Conservation (phyloP, 805 yeast genomes). For the Candida argentea region DNA sequence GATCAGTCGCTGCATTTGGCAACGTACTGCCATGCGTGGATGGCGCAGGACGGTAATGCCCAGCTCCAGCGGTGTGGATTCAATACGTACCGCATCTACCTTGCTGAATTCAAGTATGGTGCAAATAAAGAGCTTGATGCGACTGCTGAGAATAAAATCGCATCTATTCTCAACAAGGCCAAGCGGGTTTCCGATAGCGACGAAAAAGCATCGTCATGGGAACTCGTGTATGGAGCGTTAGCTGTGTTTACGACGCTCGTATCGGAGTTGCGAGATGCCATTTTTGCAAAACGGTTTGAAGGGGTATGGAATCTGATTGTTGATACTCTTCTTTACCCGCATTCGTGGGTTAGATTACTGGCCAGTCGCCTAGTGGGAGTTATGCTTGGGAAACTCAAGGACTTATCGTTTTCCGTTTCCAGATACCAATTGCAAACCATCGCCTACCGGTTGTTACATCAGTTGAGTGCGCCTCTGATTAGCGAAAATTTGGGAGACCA, state of each 20-base stretch:
- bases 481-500: slow-evolving; percentile 54
- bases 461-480: slow-evolving; percentile 70
- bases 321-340: slow-evolving; percentile 66
- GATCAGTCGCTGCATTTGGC: slow-evolving; percentile 27
- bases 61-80: slow-evolving; percentile 65
- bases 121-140: slow-evolving; percentile 29
- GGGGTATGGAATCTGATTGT: slow-evolving; percentile 42
- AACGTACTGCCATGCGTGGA: slow-evolving; percentile 49
- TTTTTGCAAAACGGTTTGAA: slow-evolving; percentile 20
- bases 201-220: slow-evolving; percentile 56
- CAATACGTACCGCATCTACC: slow-evolving; percentile 53
- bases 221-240: slow-evolving; percentile 59
- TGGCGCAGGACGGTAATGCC: slow-evolving; percentile 34
- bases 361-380: slow-evolving; percentile 51
- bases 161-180: slow-evolving; percentile 15
- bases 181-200: slow-evolving; percentile 27
- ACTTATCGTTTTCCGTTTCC: slow-evolving; percentile 22
- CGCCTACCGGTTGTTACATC: slow-evolving; percentile 61
- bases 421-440: slow-evolving; percentile 52
- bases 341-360: slow-evolving; percentile 77
- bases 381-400: slow-evolving; percentile 34
- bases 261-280: slow-evolving; percentile 23
- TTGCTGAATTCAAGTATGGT: slow-evolving; percentile 37
- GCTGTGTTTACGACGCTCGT: slow-evolving; percentile 37
- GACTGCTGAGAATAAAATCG: slow-evolving; percentile 17